Evolutionary conservation across 192 early-diverging fungal species (phyloP), one percentile per base, ranked within the genome.

Genomic region (Geosiphon pyriformis): DNA sequence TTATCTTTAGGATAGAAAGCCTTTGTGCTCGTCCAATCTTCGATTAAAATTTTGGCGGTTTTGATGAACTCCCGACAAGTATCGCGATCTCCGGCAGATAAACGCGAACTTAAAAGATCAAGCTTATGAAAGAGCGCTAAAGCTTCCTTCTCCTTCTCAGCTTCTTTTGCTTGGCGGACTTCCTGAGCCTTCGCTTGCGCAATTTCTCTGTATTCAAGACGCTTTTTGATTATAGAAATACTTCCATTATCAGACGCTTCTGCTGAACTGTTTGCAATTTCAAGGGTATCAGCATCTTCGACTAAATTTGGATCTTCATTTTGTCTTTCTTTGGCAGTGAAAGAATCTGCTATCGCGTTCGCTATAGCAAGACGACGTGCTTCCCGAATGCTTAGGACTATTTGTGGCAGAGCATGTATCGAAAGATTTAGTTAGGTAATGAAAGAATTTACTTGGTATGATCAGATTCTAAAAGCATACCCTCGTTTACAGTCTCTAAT

Each of bases 401-500:
- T 32, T 23, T 42, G 37, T 10, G 37, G 6, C 15, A 42, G 37
- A n/a, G n/a, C n/a, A n/a, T n/a, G 37, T 10, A 42, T 42, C 7
- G 6, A 10, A 42, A 15, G 15, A 42, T 42, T 10, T 42, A 10
- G 37, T 42, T 42, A 10, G 37, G 15, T 6, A 42, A 42, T 10
- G 15, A 15, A 42, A 42, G 6, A 10, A 15, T 15, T 42, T 30
- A 26, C 2, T 26, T 50, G 29, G n/a, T 0, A 6, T 20, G 0
- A 47, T 23, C 10, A 53, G 0, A 3, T 51, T 29, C 17, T 53
- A 35, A 35, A 2, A 34, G 49, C 64, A 60, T 70, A 78, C 79
- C 79, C 62, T 72, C 70, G 20, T 80, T 79, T 10, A 80, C 81
- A 8, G 83, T 61, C 10, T 77, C 75, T 12, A 81, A 70, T 6